These are phyloP conservation scores for Neurospora sp. DNA, from an alignment of 495 filamentous ascomycete genomes.

Conservation along the genomic window DNA sequence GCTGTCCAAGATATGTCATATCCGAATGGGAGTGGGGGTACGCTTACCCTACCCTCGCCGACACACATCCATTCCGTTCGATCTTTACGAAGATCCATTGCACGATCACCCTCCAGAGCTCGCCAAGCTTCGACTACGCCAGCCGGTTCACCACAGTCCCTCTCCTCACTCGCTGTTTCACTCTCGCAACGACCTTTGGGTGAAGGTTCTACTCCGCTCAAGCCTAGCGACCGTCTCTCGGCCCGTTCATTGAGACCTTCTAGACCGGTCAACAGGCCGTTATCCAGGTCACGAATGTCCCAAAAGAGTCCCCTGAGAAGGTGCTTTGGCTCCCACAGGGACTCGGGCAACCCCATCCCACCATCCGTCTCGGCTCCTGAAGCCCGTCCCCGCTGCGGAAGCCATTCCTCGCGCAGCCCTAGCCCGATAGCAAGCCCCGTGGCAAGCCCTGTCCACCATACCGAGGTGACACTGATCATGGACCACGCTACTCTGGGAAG, in stretches of 20 bases:
- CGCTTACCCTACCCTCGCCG: conserved; percentile 73
- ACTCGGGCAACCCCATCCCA: conserved; percentile 58
- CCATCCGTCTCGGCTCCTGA: conserved; percentile 23
- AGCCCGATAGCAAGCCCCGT: not conserved
- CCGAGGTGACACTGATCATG: conserved; percentile 79
- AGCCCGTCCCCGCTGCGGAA: conserved; percentile 18
- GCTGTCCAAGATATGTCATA: conserved; percentile 20
- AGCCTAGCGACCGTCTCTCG: conserved; percentile 41
- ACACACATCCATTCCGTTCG: conserved; percentile 69
- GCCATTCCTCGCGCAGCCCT: not conserved
- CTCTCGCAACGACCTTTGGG: conserved; percentile 22
- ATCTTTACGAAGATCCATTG: conserved; percentile 73
- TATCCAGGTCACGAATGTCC: conserved; percentile 45
- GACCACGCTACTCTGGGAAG: conserved; percentile 69
- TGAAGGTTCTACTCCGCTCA: conserved; percentile 27
- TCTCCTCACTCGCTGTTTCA: conserved; percentile 15
- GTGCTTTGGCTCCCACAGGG: conserved; percentile 56
- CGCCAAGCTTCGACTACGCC: not conserved
- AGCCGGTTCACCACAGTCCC: not conserved
- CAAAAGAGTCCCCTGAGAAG: conserved; percentile 70
- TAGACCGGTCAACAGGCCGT: conserved; percentile 35
- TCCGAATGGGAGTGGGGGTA: conserved; percentile 55
- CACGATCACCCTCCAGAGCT: conserved; percentile 71
- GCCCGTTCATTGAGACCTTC: conserved; percentile 37
- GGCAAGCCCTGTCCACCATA: conserved; percentile 72